A percentile compares a stretch with the other conserved stretches of the same genome.
phyloP scores from a whole-genome alignment of 331 rosid genomes.

The Pyracantha coccinea region DNA sequence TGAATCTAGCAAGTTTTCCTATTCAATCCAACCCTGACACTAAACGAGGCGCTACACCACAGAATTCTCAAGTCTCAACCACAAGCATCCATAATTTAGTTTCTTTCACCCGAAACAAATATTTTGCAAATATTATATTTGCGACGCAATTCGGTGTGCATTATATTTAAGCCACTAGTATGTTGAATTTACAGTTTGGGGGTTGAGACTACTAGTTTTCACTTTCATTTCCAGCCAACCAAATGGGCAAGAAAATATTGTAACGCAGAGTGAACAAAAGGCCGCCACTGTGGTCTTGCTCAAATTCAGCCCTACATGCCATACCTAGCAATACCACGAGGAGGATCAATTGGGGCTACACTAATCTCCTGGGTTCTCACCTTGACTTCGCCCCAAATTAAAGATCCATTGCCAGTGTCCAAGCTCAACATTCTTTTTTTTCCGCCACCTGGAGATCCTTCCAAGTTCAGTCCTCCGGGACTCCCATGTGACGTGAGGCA shows the following conservation, averaged over 20 bases:
- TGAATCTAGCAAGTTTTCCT: neutral
- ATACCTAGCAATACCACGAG: conserved; percentile 51
- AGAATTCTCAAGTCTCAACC: neutral
- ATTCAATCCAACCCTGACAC: neutral
- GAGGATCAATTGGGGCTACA: conserved; percentile 45
- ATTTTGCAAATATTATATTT: too few species aligned
- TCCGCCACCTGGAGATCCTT: conserved; percentile 56
- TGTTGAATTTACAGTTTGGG: conserved; percentile 46
- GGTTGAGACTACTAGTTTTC: conserved; percentile 27
- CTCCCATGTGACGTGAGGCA: conserved; percentile 83
- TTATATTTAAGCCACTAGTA: conserved; percentile 20
- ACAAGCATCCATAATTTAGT: neutral
- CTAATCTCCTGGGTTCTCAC: conserved; percentile 68
- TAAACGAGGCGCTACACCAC: neutral
- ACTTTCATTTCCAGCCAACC: conserved; percentile 32
- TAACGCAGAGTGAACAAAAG: conserved; percentile 24
- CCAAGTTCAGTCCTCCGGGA: conserved; percentile 55
- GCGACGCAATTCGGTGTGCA: neutral
- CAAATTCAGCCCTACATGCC: conserved; percentile 48
- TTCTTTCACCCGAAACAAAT: neutral
- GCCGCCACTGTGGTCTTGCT: conserved; percentile 17
- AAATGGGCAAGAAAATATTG: conserved; percentile 20
- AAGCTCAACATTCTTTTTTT: conserved; percentile 45
- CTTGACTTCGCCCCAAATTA: conserved; percentile 76
- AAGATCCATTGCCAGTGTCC: conserved; percentile 53